Conservation (phyloP, 768 basidiomycete genomes). For the Serendipita sp. region DNA sequence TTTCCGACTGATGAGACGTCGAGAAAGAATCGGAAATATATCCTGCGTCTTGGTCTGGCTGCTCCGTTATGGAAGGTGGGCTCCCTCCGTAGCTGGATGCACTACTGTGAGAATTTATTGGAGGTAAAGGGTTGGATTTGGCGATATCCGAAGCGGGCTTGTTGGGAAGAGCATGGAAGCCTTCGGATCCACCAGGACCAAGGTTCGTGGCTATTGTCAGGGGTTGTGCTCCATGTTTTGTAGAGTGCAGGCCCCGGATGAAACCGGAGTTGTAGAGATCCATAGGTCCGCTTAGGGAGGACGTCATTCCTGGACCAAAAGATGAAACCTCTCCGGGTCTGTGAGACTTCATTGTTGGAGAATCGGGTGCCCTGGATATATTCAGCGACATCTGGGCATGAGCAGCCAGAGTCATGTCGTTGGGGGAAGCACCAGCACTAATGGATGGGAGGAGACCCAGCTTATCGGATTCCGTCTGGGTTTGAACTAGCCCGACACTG, state of each 20-base stretch:
- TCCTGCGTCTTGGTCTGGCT: background rate
- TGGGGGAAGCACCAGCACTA: background rate
- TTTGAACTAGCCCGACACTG: background rate
- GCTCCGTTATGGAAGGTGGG: background rate
- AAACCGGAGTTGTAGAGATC: background rate
- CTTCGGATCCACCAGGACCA: background rate
- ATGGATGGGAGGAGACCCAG: background rate
- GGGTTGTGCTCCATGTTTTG: background rate
- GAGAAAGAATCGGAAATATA: slow-evolving; percentile 1
- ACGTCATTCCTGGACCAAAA: background rate
- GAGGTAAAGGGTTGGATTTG: background rate
- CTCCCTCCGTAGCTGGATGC: background rate
- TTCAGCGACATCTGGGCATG: background rate
- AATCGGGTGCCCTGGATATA: background rate
- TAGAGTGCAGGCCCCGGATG: background rate
- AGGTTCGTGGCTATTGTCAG: background rate
- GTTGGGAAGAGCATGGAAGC: slow-evolving; percentile 3
- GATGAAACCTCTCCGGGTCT: background rate
- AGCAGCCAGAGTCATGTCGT: background rate
- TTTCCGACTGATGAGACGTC: background rate
- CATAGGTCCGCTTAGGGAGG: too few relatives aligned
- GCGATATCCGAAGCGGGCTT: background rate
- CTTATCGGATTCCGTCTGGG: background rate
- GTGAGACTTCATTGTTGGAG: background rate
- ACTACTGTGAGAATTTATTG: background rate